phyloP scores from a whole-genome alignment of 1,284 basidiomycete genomes.

The Exsudoporus floridanus region DNA sequence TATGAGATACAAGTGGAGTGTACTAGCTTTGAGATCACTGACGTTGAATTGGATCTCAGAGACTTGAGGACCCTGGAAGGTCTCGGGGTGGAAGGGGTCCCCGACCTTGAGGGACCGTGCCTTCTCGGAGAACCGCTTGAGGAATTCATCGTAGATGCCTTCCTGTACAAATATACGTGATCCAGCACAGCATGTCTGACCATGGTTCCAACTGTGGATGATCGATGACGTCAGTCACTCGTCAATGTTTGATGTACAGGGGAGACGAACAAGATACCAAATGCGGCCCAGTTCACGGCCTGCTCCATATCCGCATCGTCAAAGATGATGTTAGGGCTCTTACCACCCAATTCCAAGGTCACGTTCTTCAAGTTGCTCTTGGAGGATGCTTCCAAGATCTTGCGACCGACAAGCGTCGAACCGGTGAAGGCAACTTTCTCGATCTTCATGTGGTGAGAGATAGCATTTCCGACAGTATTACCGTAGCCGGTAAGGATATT shows the following conservation, averaged over 20 bases:
- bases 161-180: slow-evolving; percentile 86
- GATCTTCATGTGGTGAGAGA: slow-evolving; percentile 64
- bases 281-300: slow-evolving; percentile 79
- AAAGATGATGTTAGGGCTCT: slow-evolving; percentile 80
- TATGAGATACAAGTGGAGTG: slow-evolving; percentile 33
- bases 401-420: slow-evolving; percentile 77
- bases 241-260: not conserved
- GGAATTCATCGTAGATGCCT: slow-evolving; percentile 79
- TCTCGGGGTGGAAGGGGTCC: slow-evolving; percentile 73
- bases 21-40: slow-evolving; percentile 24
- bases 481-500: slow-evolving; percentile 73
- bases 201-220: slow-evolving; percentile 67
- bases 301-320: slow-evolving; percentile 75
- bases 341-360: slow-evolving; percentile 91
- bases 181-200: slow-evolving; percentile 84
- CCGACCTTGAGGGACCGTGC: slow-evolving; percentile 65
- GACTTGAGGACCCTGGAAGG: slow-evolving; percentile 89
- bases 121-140: slow-evolving; percentile 59
- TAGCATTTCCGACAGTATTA: slow-evolving; percentile 61
- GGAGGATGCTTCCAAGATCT: slow-evolving; percentile 82
- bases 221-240: slow-evolving; percentile 28
- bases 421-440: slow-evolving; percentile 79
- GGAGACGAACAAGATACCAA: slow-evolving; percentile 67
- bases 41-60: slow-evolving; percentile 69
- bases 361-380: slow-evolving; percentile 87